A percentile compares a stretch with the other conserved stretches of the same genome.
These are phyloP conservation scores for Psilocybe tampanensis DNA, from an alignment of 768 basidiomycete species.

Conservation along the genomic window DNA sequence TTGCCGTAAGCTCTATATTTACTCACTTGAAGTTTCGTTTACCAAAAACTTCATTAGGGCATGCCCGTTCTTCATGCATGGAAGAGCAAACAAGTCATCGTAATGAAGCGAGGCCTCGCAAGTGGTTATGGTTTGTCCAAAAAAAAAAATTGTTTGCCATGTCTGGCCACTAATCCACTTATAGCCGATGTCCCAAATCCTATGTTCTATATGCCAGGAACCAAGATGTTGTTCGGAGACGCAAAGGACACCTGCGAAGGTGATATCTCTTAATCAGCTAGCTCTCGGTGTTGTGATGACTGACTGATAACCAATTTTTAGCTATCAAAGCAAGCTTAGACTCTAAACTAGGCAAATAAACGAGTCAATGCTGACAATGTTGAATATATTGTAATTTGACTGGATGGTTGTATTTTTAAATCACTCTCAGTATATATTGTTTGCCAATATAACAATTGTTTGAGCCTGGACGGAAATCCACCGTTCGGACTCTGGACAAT, in stretches of 20 bases:
- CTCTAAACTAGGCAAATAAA: slow-evolving; percentile 22
- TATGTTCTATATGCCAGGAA: slow-evolving; percentile 91
- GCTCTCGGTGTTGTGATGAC: slow-evolving; percentile 1
- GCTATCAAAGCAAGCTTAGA: slow-evolving; percentile 67
- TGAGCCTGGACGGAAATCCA: neutral
- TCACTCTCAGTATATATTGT: too few species aligned
- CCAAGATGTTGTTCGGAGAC: slow-evolving; percentile 92
- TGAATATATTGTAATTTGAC: neutral
- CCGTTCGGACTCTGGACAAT: too few species aligned
- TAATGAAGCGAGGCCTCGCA: slow-evolving; percentile 92
- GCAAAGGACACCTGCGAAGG: slow-evolving; percentile 91
- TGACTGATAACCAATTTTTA: slow-evolving; percentile 20
- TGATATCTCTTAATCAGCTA: slow-evolving; percentile 37
- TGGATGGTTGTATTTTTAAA: slow-evolving; percentile 8
- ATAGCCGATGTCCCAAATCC: slow-evolving; percentile 90
- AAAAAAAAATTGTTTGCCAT: neutral
- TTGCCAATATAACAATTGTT: neutral
- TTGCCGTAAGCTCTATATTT: slow-evolving; percentile 50
- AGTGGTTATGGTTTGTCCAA: slow-evolving; percentile 74
- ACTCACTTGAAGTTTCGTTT: neutral
- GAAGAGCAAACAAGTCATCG: slow-evolving; percentile 91
- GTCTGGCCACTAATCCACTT: slow-evolving; percentile 5
- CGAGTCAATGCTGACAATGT: neutral
- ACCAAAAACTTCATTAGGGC: slow-evolving; percentile 41
- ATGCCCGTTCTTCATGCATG: slow-evolving; percentile 93